phyloP scores from a whole-genome alignment of 192 early-diverging fungal species.

The Chytriomyces sp. region DNA sequence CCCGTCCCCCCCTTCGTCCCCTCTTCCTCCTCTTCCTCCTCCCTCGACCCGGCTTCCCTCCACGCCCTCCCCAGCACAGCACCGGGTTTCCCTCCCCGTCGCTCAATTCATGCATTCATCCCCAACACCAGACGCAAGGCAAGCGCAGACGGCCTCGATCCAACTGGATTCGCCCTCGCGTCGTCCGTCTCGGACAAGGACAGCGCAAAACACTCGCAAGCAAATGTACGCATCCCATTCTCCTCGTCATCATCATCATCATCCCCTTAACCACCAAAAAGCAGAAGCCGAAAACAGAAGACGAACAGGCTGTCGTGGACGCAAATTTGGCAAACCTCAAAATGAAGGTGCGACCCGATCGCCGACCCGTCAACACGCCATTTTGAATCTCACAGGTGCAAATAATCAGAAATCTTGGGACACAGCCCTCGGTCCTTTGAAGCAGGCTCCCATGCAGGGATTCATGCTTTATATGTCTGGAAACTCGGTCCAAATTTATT shows the following conservation, averaged over 20 bases:
- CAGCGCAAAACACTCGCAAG: neutral
- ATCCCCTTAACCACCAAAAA: no score
- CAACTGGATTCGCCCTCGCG: constrained; percentile 11
- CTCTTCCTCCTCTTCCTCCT: no score
- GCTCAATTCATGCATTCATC: neutral
- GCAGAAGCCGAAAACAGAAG: constrained; percentile 21
- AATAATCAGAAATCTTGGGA: constrained; percentile 95
- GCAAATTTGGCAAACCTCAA: constrained; percentile 44
- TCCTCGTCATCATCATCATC: no score
- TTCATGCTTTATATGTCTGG: constrained; percentile 99
- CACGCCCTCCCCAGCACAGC: no score
- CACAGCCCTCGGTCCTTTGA: constrained; percentile 82
- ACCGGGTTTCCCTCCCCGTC: neutral
- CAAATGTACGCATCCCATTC: no score
- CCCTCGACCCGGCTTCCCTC: constrained; percentile 10
- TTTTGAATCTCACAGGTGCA: neutral
- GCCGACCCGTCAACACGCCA: neutral
- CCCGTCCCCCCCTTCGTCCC: no score
- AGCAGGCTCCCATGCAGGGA: constrained; percentile 93
- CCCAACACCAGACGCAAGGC: neutral
- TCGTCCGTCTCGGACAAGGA: neutral
- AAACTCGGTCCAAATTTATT: constrained; percentile 93
- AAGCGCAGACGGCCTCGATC: neutral
- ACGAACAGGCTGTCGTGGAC: constrained; percentile 29
- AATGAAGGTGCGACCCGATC: constrained; percentile 35